phyloP scores from a whole-genome alignment of 352 stramenopile genomes.

The Achlya hypogyna region DNA sequence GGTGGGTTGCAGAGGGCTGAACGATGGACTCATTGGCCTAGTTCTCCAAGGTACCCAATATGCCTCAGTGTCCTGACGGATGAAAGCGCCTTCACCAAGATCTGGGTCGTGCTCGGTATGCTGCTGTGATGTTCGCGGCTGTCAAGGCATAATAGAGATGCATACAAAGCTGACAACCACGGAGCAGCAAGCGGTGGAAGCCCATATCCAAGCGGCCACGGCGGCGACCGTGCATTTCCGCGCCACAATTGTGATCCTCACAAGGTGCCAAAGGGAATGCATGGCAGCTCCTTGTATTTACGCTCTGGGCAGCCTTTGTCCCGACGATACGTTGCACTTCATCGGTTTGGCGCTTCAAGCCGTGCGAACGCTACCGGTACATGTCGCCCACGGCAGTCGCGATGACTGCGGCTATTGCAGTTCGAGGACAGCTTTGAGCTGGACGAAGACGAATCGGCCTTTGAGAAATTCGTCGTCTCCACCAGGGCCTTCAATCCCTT shows the following conservation, averaged over 20 bases:
- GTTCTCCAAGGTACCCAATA: too few relatives aligned
- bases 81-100: not conserved
- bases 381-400: too few relatives aligned
- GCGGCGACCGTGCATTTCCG: not conserved
- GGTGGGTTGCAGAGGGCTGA: too few relatives aligned
- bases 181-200: not conserved
- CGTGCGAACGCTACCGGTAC: too few relatives aligned
- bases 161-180: not conserved
- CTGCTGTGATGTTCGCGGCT: not conserved
- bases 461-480: not conserved
- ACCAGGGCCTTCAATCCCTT: not conserved
- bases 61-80: too few relatives aligned
- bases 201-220: not conserved
- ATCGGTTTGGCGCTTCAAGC: not conserved
- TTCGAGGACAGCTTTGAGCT: not conserved
- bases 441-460: not conserved
- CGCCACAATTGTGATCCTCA: not conserved
- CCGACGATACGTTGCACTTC: slow-evolving; percentile 1
- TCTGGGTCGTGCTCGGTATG: slow-evolving; percentile 10
- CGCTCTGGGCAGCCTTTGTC: not conserved
- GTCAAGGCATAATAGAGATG: not conserved
- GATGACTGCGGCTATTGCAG: too few relatives aligned
- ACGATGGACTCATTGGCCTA: too few relatives aligned
- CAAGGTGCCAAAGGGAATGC: not conserved
- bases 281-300: not conserved